A percentile compares a stretch with the other conserved stretches of the same genome.
These are phyloP conservation scores for Zygoascus biomembranicola DNA, from an alignment of 805 yeast species.

Conservation along the genomic window DNA sequence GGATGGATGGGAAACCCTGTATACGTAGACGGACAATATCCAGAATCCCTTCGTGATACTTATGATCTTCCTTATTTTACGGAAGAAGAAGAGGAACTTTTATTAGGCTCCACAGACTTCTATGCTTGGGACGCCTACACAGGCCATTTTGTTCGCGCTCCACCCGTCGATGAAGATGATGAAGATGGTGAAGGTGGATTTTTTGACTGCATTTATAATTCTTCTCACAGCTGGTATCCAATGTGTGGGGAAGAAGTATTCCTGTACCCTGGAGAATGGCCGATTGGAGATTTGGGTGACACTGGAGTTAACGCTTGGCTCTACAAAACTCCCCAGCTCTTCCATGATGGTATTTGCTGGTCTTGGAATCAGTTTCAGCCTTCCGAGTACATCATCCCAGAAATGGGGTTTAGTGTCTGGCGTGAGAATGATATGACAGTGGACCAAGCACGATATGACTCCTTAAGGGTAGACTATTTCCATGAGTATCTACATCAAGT, in stretches of 20 bases:
- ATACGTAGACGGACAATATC: conserved; percentile 28
- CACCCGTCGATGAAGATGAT: conserved; percentile 20
- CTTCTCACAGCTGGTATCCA: conserved; percentile 23
- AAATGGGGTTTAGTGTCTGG: conserved; percentile 31
- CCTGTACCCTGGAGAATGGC: conserved; percentile 18
- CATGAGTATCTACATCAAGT: conserved; percentile 25
- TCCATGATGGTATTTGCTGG: conserved; percentile 14
- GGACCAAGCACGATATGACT: conserved; percentile 26
- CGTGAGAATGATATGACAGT: conserved; percentile 24
- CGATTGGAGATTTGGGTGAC: conserved; percentile 16
- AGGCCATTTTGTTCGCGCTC: conserved; percentile 20
- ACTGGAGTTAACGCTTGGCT: conserved; percentile 23
- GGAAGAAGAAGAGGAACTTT: conserved; percentile 21
- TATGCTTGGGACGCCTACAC: conserved; percentile 31
- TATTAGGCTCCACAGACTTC: conserved; percentile 26
- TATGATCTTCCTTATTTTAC: conserved; percentile 22
- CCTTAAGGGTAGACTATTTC: conserved; percentile 26
- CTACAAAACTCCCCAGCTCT: conserved; percentile 17
- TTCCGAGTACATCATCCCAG: conserved; percentile 24
- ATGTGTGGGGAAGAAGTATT: conserved; percentile 21
- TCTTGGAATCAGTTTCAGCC: conserved; percentile 24
- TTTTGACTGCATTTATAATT: conserved; percentile 20
- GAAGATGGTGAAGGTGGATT: conserved; percentile 11
- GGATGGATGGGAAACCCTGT: conserved; percentile 29
- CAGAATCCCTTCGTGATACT: conserved; percentile 21